Base-by-base conservation (phyloP, 495 filamentous ascomycete species). In the Neurospora tetraspora region DNA sequence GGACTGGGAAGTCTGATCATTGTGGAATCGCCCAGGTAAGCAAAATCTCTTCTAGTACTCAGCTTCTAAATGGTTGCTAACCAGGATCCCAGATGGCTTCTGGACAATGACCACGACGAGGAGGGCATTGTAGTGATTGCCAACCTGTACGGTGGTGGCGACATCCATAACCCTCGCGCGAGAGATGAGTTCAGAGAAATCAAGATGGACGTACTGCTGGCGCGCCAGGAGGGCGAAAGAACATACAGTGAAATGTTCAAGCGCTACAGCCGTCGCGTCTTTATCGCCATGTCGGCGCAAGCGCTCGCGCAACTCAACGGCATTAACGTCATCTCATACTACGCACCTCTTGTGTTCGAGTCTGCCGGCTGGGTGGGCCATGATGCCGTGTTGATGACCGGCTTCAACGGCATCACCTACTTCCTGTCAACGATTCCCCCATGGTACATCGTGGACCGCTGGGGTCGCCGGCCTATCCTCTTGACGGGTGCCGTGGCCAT, bases 311-410 rank as follows among this genome's bases (percentile, higher is more conserved):
- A 99, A 80, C 87, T 98, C 31, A 99, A 98, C 82, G 96, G 96
- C 65, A 99, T 99, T 82, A 99, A 99, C 83, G 96, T 99, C 75
- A 99, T 99, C 71, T 98, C 96, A 20, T 99, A 99, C 84, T 99
- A 99, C 76, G 95, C 96, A 1, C 96, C 96, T 4, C 87, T 95
- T 34, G 96, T 99, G 36, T 99, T 99, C 78, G 95, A 98, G 81
- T 93, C 93, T 36, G 96, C 96, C 39, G 94, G 96, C 20, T 99
- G 96, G 96, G 77, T 85, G 45, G 96, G 96, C 53, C 93, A 94
- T 39, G 86, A 91, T 69, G 96, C 96, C 23, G 93, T 98, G 74
- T 86, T 98, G 71, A 98, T 98, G 96, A 97, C 96, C 12, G 96
- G 96, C 68, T 92, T 99, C 81, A 99, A 99, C 81, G 94, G 89